Base-by-base conservation (phyloP, 306 rosid species). In the Trichosanthes truncata region DNA sequence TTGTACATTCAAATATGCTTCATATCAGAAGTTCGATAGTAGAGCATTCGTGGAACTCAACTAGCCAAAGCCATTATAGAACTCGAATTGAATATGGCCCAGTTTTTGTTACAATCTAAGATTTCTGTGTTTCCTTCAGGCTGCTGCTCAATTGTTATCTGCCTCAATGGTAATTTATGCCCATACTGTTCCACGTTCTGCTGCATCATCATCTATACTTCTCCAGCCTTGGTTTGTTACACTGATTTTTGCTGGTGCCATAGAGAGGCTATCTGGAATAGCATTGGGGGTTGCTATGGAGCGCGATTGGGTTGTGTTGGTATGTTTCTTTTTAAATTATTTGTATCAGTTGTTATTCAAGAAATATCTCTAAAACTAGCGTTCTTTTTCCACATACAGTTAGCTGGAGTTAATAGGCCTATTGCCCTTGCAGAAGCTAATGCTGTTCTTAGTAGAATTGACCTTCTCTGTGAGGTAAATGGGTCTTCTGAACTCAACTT, bases 271-370 rank as follows among this genome's bases (percentile, higher is more conserved):
- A 43, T 93, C 89, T 84, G 93, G 97, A 31, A 84, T 93, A 25
- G 97, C 99, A 72, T 76, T 90, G 83, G 99, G 97, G 41, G 94
- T 96, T 83, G 91, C 99, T 66, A 88, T 91, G 86, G 98, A 96
- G 86, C 97, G 94, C 51, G 99, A 96, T 81, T 96, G 97, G 99
- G 99, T 96, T 77, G 97, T 96, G 84, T 82, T 90, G 99, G 97
- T 96, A 89, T 76, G 81, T 59, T 82, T 76, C 20, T 59, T 78
- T 80, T 41, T 61, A 17, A 74, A 36, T 21, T 25, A 71, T 79
- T n/a, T 40, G 29, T 38, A 3, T 73, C 38, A 14, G 33, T 52
- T 60, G 45, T 60, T n/a, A 33, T 81, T 35, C 10, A 7, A 66
- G 48, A 53, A 25, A 13, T 38, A 36, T 49, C 51, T 1, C 10